Percentiles rank a stretch among this genome's conserved stretches.
phyloP scores from a whole-genome alignment of 2,329 filamentous ascomycete genomes.

The Penicillium sp. region DNA sequence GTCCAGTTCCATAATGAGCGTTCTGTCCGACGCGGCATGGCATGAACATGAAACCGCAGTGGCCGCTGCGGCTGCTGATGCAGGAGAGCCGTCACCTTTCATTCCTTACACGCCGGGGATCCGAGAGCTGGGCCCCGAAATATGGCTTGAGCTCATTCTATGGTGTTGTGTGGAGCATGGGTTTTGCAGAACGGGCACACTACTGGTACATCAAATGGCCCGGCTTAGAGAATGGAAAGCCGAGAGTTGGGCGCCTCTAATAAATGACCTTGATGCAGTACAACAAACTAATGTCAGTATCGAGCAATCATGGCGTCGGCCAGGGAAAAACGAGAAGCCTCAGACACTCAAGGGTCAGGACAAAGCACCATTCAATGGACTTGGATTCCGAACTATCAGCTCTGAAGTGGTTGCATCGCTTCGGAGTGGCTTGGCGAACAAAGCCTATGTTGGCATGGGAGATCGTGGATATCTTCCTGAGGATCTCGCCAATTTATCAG shows the following conservation, averaged over 20 bases:
- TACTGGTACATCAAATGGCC: slow-evolving; percentile 39
- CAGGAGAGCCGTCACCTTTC: slow-evolving; percentile 40
- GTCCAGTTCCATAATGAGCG: slow-evolving; percentile 46
- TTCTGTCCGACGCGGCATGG: slow-evolving; percentile 49
- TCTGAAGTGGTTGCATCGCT: slow-evolving; percentile 57
- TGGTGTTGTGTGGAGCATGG: slow-evolving; percentile 52
- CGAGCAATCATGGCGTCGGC: slow-evolving; percentile 38
- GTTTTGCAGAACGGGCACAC: slow-evolving; percentile 41
- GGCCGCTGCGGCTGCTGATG: slow-evolving; percentile 35
- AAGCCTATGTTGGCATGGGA: slow-evolving; percentile 42
- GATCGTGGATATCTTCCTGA: slow-evolving; percentile 31
- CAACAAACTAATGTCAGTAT: slow-evolving; percentile 36
- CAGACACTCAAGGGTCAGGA: slow-evolving; percentile 16
- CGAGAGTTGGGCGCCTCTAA: slow-evolving; percentile 40
- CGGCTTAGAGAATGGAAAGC: slow-evolving; percentile 38
- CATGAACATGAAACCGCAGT: slow-evolving; percentile 40
- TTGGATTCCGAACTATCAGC: slow-evolving; percentile 52
- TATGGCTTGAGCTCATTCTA: slow-evolving; percentile 51
- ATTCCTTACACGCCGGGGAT: slow-evolving; percentile 42
- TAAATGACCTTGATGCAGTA: slow-evolving; percentile 27
- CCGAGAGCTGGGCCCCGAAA: slow-evolving; percentile 45
- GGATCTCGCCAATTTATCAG: slow-evolving; percentile 28
- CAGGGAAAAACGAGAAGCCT: slow-evolving; percentile 19
- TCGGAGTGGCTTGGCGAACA: slow-evolving; percentile 52
- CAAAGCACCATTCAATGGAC: slow-evolving; percentile 38